A percentile compares a stretch with the other conserved stretches of the same genome.
Conservation (phyloP, 2,329 filamentous ascomycete species). For the Ophiostoma sp. region DNA sequence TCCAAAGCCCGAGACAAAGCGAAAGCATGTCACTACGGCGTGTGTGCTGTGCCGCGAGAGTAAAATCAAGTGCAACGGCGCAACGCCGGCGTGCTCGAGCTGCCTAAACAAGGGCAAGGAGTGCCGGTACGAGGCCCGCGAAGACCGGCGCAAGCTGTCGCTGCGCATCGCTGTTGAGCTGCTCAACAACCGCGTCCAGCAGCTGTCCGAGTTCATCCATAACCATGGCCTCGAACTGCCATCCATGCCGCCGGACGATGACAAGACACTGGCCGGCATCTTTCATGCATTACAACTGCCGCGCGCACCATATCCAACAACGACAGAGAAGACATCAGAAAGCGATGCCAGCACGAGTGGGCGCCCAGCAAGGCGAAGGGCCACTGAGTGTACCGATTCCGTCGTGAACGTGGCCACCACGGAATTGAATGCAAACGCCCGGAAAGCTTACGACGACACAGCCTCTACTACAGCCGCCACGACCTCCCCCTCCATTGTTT, state of each 20-base stretch:
- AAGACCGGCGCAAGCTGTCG: constrained; percentile 36
- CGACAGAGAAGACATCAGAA: not conserved
- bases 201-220: not conserved
- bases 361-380: no score
- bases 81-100: constrained; percentile 29
- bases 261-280: constrained; percentile 20
- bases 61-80: constrained; percentile 28
- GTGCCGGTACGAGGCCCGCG: constrained; percentile 33
- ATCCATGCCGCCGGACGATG: constrained; percentile 15
- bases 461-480: no score
- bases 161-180: constrained; percentile 22
- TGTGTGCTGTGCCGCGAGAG: constrained; percentile 12
- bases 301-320: not conserved
- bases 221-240: not conserved
- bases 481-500: not conserved
- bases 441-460: no score
- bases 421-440: not conserved
- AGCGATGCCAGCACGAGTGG: not conserved
- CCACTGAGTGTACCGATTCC: no score
- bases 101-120: constrained; percentile 33
- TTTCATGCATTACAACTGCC: constrained; percentile 4
- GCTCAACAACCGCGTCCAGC: not conserved
- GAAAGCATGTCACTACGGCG: constrained; percentile 15
- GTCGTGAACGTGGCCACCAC: not conserved
- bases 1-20: not conserved